Percentiles rank a stretch among this genome's conserved stretches.
Conservation (phyloP, 2,329 filamentous ascomycete genomes). For the Venturia asperata region DNA sequence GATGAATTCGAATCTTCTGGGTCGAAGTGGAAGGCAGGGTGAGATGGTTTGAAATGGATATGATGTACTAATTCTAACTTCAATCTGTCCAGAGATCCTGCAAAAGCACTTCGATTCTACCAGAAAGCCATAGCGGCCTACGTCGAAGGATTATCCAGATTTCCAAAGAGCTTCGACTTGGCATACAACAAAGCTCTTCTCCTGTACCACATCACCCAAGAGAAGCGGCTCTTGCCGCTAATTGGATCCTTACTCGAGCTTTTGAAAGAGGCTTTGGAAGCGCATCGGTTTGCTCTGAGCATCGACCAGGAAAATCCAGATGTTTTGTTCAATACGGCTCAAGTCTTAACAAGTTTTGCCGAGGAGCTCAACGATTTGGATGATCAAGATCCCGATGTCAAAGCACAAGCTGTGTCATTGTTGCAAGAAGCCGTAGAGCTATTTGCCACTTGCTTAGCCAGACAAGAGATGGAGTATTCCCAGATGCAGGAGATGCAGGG, state of each 20-base stretch:
- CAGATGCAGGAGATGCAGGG: slow-evolving; percentile 33
- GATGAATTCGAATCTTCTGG: slow-evolving; percentile 64
- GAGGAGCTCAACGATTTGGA: slow-evolving; percentile 52
- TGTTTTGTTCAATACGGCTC: slow-evolving; percentile 63
- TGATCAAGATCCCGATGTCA: slow-evolving; percentile 36
- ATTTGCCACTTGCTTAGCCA: slow-evolving; percentile 45
- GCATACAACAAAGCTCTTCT: slow-evolving; percentile 70
- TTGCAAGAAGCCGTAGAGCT: slow-evolving; percentile 56
- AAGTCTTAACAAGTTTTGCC: slow-evolving; percentile 59
- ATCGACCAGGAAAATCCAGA: slow-evolving; percentile 59
- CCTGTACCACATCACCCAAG: slow-evolving; percentile 62
- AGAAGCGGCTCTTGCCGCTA: slow-evolving; percentile 54
- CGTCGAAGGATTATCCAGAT: slow-evolving; percentile 53
- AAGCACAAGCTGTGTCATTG: slow-evolving; percentile 44
- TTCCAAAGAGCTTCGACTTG: slow-evolving; percentile 59
- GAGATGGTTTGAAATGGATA: neutral
- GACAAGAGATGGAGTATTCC: slow-evolving; percentile 41
- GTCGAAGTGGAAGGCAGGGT: slow-evolving; percentile 62
- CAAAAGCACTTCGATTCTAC: slow-evolving; percentile 56
- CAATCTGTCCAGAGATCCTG: slow-evolving; percentile 46
- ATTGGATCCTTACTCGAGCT: slow-evolving; percentile 50
- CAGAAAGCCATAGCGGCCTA: slow-evolving; percentile 61
- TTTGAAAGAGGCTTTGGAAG: slow-evolving; percentile 53
- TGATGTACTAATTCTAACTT: too few relatives aligned
- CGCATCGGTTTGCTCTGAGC: slow-evolving; percentile 55